These are phyloP conservation scores for Trichopus zeylanicus DNA, from an alignment of 116 monocot species.

Conservation along the genomic window DNA sequence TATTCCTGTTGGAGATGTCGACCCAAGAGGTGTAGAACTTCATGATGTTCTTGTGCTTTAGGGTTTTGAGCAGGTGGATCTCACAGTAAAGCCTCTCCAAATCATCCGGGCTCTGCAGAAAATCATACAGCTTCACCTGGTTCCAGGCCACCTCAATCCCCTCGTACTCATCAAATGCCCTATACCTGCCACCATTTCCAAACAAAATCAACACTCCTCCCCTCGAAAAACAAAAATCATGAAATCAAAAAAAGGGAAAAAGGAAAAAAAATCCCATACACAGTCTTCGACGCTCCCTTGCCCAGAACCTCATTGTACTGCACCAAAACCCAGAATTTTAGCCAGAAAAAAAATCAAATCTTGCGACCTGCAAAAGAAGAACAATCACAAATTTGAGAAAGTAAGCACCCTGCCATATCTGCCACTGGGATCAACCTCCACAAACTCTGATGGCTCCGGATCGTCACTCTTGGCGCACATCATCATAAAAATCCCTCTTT, in stretches of 20 bases:
- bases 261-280: conserved; percentile 17
- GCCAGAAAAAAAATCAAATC: background rate
- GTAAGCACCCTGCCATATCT: conserved; percentile 26
- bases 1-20: conserved; percentile 34
- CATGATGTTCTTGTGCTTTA: conserved; percentile 63
- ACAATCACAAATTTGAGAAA: background rate
- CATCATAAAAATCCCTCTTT: too few species aligned
- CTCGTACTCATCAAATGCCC: conserved; percentile 58
- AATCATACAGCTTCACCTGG: conserved; percentile 58
- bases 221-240: background rate
- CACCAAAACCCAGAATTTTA: conserved; percentile 1
- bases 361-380: background rate
- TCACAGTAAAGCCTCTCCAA: conserved; percentile 66
- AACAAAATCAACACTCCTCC: background rate
- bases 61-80: conserved; percentile 64
- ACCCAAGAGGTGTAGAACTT: conserved; percentile 62
- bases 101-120: conserved; percentile 41
- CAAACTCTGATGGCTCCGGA: conserved; percentile 17
- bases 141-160: conserved; percentile 79
- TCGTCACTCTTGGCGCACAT: conserved; percentile 9
- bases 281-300: conserved; percentile 60
- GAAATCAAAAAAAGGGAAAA: background rate
- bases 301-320: conserved; percentile 63
- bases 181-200: conserved; percentile 24
- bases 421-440: conserved; percentile 29